These are phyloP conservation scores for Gaeumannomyces sp. DNA, from an alignment of 2,329 filamentous ascomycete genomes.

Conservation along the genomic window DNA sequence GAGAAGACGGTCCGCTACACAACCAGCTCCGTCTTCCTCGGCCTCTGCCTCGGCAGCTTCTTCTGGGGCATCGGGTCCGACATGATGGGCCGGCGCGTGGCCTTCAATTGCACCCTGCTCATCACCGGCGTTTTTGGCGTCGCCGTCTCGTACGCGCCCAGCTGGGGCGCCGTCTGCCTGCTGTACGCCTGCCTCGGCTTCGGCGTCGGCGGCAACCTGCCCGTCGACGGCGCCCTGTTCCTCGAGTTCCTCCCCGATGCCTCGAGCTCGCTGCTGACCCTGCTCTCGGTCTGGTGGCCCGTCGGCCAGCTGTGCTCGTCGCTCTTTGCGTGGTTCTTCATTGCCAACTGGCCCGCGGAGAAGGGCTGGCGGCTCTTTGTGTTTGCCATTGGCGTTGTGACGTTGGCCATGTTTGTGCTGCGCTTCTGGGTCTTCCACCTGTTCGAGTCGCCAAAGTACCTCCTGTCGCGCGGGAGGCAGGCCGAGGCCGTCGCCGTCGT, in stretches of 20 bases:
- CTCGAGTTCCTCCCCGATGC: slow-evolving; percentile 76
- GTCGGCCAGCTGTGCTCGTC: slow-evolving; percentile 71
- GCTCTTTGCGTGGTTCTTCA: slow-evolving; percentile 68
- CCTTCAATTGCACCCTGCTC: slow-evolving; percentile 75
- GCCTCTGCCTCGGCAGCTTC: slow-evolving; percentile 70
- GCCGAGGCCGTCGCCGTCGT: slow-evolving; percentile 74
- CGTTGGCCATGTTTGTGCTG: slow-evolving; percentile 69
- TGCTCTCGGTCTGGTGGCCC: slow-evolving; percentile 85
- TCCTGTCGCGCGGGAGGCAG: slow-evolving; percentile 71
- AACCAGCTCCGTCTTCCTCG: slow-evolving; percentile 69
- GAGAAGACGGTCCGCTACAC: slow-evolving; percentile 72
- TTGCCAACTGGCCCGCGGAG: slow-evolving; percentile 60
- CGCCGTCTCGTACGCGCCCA: slow-evolving; percentile 59
- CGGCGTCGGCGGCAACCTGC: slow-evolving; percentile 69
- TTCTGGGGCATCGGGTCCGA: slow-evolving; percentile 79
- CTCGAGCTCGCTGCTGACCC: slow-evolving; percentile 66
- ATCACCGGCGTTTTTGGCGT: slow-evolving; percentile 71
- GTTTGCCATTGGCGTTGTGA: slow-evolving; percentile 63
- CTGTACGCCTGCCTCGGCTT: slow-evolving; percentile 57
- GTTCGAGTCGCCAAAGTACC: slow-evolving; percentile 79
- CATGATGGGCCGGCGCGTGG: slow-evolving; percentile 68
- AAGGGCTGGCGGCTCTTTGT: slow-evolving; percentile 75
- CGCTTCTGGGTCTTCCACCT: slow-evolving; percentile 78
- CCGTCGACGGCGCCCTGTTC: slow-evolving; percentile 75
- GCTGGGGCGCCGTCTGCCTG: slow-evolving; percentile 58